A percentile compares a stretch with the other conserved stretches of the same genome.
Conservation (phyloP, 495 filamentous ascomycete species). For the Aspergillus haitiensis region DNA sequence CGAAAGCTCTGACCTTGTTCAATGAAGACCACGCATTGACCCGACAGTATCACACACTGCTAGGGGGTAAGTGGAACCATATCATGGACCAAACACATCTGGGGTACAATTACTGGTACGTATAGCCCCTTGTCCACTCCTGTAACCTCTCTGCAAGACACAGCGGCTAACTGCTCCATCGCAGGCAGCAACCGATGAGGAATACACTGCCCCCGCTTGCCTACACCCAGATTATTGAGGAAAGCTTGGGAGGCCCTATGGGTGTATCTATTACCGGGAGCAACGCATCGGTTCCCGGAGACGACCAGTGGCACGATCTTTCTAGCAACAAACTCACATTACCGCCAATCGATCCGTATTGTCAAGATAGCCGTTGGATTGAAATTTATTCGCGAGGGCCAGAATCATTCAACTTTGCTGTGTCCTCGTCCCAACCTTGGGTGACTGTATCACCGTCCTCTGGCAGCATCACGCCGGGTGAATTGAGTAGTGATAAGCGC, state of each 20-base stretch:
- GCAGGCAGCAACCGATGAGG: slow-evolving; percentile 67
- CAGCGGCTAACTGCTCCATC: slow-evolving; percentile 26
- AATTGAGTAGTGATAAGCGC: slow-evolving; percentile 51
- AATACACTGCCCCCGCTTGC: slow-evolving; percentile 62
- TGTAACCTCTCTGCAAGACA: neutral
- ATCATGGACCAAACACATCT: slow-evolving; percentile 65
- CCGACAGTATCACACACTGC: slow-evolving; percentile 58
- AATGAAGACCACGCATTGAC: slow-evolving; percentile 63
- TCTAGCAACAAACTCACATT: slow-evolving; percentile 50
- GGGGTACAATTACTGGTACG: slow-evolving; percentile 48
- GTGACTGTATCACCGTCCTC: slow-evolving; percentile 55
- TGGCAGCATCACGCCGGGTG: slow-evolving; percentile 48
- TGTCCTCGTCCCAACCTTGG: slow-evolving; percentile 53
- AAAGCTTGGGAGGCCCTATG: slow-evolving; percentile 57
- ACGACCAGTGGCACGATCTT: slow-evolving; percentile 63
- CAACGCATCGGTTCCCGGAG: slow-evolving; percentile 65
- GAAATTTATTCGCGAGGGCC: slow-evolving; percentile 68
- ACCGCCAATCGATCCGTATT: slow-evolving; percentile 62
- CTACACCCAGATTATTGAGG: slow-evolving; percentile 57
- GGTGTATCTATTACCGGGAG: slow-evolving; percentile 64
- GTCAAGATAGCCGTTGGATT: slow-evolving; percentile 59
- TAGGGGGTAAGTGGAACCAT: slow-evolving; percentile 72
- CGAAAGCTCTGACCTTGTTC: slow-evolving; percentile 59
- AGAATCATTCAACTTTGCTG: slow-evolving; percentile 55
- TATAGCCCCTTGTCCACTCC: neutral